Evolutionary conservation across 1,284 basidiomycete species (phyloP).

Genomic region (Xanthoconium separans): DNA sequence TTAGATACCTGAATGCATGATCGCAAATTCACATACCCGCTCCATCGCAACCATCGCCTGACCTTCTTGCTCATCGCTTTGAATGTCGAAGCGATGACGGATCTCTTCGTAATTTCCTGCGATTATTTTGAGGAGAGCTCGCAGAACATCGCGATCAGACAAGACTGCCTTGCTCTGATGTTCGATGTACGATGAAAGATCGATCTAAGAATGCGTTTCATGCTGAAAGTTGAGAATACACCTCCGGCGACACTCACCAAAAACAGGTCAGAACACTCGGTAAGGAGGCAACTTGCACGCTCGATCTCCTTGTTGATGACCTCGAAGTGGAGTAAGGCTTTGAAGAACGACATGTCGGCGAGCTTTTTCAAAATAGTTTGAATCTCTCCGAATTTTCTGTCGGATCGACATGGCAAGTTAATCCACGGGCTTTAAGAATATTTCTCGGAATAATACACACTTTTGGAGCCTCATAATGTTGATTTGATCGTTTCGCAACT

Average conservation of each 20-base stretch:
- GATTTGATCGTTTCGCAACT: neutral
- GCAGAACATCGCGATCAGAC: neutral
- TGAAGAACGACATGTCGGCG: slow-evolving; percentile 2
- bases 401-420: neutral
- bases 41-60: slow-evolving; percentile 4
- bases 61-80: neutral
- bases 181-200: neutral
- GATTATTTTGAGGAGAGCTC: neutral
- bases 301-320: neutral
- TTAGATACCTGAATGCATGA: neutral
- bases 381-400: neutral
- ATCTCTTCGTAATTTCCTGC: neutral
- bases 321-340: slow-evolving; percentile 3
- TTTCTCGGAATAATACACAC: neutral
- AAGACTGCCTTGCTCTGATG: neutral
- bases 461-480: neutral
- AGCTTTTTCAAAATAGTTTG: neutral
- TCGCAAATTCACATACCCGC: neutral
- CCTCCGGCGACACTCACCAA: neutral
- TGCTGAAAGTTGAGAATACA: too few relatives aligned
- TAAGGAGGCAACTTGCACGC: neutral
- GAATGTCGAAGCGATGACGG: neutral
- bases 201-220: neutral
- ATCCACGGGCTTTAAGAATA: neutral
- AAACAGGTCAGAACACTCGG: slow-evolving; percentile 1